A percentile compares a stretch with the other conserved stretches of the same genome.
Evolutionary conservation across 2,329 filamentous ascomycete genomes (phyloP).

Genomic region (Aaosphaeria arxii): DNA sequence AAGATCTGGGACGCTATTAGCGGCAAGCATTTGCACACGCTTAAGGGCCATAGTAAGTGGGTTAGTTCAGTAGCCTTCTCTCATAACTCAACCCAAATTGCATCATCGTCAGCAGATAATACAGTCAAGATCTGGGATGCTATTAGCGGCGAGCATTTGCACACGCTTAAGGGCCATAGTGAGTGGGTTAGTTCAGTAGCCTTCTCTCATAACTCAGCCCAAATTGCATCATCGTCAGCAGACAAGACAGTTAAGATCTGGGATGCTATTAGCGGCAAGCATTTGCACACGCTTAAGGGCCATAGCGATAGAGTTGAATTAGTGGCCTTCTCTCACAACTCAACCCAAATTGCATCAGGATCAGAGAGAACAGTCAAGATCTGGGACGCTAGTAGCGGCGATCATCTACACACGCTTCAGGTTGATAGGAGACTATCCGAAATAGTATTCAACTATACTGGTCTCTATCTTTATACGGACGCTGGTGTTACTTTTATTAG

Average conservation of each 20-base stretch:
- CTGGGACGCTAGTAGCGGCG: slow-evolving; percentile 10
- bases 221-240: slow-evolving; percentile 14
- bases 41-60: slow-evolving; percentile 12
- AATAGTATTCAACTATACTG: not conserved
- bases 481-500: not conserved
- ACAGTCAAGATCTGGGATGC: slow-evolving; percentile 16
- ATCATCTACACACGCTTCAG: slow-evolving; percentile 6
- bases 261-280: slow-evolving; percentile 8
- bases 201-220: slow-evolving; percentile 16
- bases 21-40: slow-evolving; percentile 8
- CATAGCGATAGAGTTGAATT: slow-evolving; percentile 1
- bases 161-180: slow-evolving; percentile 15
- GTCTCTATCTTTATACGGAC: not conserved
- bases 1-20: slow-evolving; percentile 13
- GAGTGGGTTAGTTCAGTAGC: slow-evolving; percentile 9
- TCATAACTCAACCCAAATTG: slow-evolving; percentile 11
- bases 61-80: slow-evolving; percentile 19
- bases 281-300: slow-evolving; percentile 13
- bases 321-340: slow-evolving; percentile 14
- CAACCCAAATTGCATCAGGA: slow-evolving; percentile 11
- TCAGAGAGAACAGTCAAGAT: slow-evolving; percentile 10
- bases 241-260: slow-evolving; percentile 14
- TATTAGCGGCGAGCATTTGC: slow-evolving; percentile 3
- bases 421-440: not conserved
- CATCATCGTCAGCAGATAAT: slow-evolving; percentile 12